phyloP scores from a whole-genome alignment of 1,139 yeast genomes.

The Suhomyces anneliseae region DNA sequence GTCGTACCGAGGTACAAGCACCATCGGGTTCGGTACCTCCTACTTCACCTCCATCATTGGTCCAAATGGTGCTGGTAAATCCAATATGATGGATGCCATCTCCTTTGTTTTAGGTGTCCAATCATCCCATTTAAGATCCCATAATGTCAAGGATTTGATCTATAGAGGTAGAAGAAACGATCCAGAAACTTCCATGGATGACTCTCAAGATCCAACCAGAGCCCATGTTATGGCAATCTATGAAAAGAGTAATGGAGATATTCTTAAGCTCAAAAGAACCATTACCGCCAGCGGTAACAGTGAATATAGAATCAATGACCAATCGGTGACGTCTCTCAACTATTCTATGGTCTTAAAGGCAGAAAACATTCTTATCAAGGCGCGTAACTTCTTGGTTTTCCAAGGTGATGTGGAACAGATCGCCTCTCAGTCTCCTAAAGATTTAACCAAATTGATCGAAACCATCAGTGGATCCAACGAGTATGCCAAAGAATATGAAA shows the following conservation, averaged over 20 bases:
- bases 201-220: conserved; percentile 46
- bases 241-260: conserved; percentile 58
- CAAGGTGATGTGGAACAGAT: conserved; percentile 97
- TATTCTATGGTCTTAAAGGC: conserved; percentile 66
- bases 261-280: conserved; percentile 52
- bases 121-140: conserved; percentile 75
- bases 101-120: conserved; percentile 91
- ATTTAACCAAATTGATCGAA: conserved; percentile 74
- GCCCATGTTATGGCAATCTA: conserved; percentile 87
- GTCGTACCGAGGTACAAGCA: conserved; percentile 76
- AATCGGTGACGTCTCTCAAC: conserved; percentile 60
- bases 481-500: conserved; percentile 65
- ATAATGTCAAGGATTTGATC: conserved; percentile 70
- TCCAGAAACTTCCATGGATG: conserved; percentile 19
- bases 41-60: conserved; percentile 91
- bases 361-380: conserved; percentile 87
- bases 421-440: conserved; percentile 83
- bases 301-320: conserved; percentile 67
- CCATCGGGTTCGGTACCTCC: conserved; percentile 80
- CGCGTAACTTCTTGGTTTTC: conserved; percentile 88
- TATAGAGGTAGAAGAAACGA: conserved; percentile 61
- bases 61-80: conserved; percentile 97
- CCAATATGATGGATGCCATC: conserved; percentile 97
- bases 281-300: conserved; percentile 61
- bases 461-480: conserved; percentile 81